Base-by-base conservation (phyloP, 1,139 yeast genomes). In the Diutina mesorugosa region DNA sequence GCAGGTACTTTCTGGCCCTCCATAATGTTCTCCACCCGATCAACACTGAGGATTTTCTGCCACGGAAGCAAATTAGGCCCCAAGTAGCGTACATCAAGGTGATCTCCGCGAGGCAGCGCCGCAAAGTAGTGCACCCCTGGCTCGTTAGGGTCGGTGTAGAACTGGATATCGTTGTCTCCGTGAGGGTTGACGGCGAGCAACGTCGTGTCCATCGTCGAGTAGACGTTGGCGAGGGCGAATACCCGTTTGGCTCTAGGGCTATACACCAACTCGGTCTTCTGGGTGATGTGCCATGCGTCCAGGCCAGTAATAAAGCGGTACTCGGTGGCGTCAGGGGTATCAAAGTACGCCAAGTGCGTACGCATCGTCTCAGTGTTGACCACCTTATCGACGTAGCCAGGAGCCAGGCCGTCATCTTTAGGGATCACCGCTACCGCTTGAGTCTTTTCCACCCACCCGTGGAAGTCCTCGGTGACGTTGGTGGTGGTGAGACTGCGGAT, bases 361-460 rank as follows among this genome's bases (percentile, higher is more conserved):
- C 53, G 53, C 57, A 81, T 81, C 63, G 71, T 79, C 0, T 86
- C 85, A 57, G 84, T 78, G 38, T 77, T 77, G n/a, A 84, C 84
- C 10, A 87, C 73, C 4, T 84, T 78, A 65, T 93, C 98, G 56
- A 93, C 73, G 65, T 88, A 93, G 0, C 91, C 87, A 12, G 51
- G 51, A 55, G 73, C 74, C 0, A 69, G 70, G 0, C 63, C 58
- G 65, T 58, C 59, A 66, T 65, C 65, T 5, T 67, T 63, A 4
- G 68, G 63, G 12, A 74, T 63, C 9, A 66, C 58, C 0, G 72
- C 66, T 1, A 76, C 61, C 7, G 76, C 73, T n/a, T 69, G 63
- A 52, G 70, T 66, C 57, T 72, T 70, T 57, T 77, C 85, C 63
- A 72, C 72, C 90, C 81, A 80, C 0, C 91, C 93, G 55, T 72